Evolutionary conservation across 768 basidiomycete genomes (phyloP), one percentile per base, ranked within the genome.

Genomic region (Omphalotus guepiniiformis): DNA sequence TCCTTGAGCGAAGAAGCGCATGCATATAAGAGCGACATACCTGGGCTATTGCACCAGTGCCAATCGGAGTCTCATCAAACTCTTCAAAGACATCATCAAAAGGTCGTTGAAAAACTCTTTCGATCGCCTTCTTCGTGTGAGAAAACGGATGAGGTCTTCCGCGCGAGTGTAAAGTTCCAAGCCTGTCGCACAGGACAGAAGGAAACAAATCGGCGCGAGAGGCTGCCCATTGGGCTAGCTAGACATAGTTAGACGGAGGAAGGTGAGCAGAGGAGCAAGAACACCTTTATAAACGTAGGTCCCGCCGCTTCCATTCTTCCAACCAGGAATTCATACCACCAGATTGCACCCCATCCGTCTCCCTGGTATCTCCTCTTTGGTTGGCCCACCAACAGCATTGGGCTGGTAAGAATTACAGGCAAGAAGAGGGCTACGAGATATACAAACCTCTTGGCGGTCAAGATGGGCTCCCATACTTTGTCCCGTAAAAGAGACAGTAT

Each of bases 1-100:
- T 39, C 16, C 25, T 27, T 25, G 13, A 9, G 22, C 28, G 18
- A 34, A 26, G 32, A 27, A 8, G 28, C 35, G 26, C 32, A 34
- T 30, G 37, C 16, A 25, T 2, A 7, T 16, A 37, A 15, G n/a
- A 35, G 23, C 44, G 37, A 55, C 62, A 39, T 51, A 78, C 83
- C 69, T 99, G 96, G 16, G 95, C 96, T 53, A 99, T 96, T n/a
- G 96, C 94, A 21, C 96, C 96, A 8, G 88, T 89, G n/a, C 96
- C 96, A 42, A 99, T 95, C 3, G 96, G 94, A 4, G 62, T 72
- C 49, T 82, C 74, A 47, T 90, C 82, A 59, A 99, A 98, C 48
- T 88, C 79, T 55, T 92, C 89, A 56, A 99, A 98, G 9, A 97
- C 88, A 11, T 96, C 76, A 4, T 84, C 75, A 58, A 99, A 96